Conservation (phyloP, 257 asterid genomes). For the Rhazya stricta region DNA sequence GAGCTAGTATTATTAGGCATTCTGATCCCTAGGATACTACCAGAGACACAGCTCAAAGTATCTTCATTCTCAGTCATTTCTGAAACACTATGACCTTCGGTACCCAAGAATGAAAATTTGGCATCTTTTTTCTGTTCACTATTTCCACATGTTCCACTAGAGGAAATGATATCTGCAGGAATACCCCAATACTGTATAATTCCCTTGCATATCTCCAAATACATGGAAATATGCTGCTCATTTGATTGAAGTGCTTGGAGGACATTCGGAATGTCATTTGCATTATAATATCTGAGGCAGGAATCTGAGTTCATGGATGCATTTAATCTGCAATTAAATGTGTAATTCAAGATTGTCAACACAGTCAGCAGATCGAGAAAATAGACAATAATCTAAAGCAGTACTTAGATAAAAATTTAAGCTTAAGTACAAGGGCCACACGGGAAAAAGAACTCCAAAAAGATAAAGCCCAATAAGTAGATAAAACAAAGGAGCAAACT, state of each 20-base stretch:
- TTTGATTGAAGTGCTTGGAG: slow-evolving; percentile 43
- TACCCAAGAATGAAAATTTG: slow-evolving; percentile 21
- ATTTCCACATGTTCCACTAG: slow-evolving; percentile 27
- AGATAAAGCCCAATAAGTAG: not conserved
- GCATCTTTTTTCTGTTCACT: slow-evolving; percentile 29
- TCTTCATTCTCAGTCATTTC: slow-evolving; percentile 26
- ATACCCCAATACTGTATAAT: slow-evolving; percentile 61
- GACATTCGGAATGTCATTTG: slow-evolving; percentile 50
- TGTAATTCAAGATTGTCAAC: not conserved
- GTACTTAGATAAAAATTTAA: not conserved
- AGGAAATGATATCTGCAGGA: slow-evolving; percentile 29
- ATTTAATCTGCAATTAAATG: slow-evolving; percentile 48
- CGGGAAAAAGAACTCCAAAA: not conserved
- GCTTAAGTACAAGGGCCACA: not conserved
- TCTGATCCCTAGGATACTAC: slow-evolving; percentile 24
- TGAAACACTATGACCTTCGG: slow-evolving; percentile 19
- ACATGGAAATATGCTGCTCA: slow-evolving; percentile 35
- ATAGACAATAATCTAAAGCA: not conserved
- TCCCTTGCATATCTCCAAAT: slow-evolving; percentile 63
- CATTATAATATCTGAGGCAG: slow-evolving; percentile 54
- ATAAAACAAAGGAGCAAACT: slow-evolving; percentile 16
- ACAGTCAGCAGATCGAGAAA: not conserved
- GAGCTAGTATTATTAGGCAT: slow-evolving; percentile 14
- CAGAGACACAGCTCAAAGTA: slow-evolving; percentile 30
- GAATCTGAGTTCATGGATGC: slow-evolving; percentile 32